These are phyloP conservation scores for Melanopsichium pennsylvanicum DNA, from an alignment of 1,284 basidiomycete genomes.

Conservation along the genomic window DNA sequence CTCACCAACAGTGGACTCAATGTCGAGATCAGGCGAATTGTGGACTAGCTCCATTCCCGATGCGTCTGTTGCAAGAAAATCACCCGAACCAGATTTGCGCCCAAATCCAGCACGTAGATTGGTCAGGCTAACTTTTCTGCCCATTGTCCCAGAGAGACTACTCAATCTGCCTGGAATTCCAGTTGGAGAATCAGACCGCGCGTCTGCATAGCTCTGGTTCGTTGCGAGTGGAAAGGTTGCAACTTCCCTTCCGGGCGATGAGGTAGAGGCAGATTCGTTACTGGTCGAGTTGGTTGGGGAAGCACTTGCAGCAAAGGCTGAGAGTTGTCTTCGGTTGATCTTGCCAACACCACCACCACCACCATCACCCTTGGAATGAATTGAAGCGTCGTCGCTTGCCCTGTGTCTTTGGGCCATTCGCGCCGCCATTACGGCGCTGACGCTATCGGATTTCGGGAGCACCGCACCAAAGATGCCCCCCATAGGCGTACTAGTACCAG, in stretches of 20 bases:
- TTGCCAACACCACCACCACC: constrained; percentile 6
- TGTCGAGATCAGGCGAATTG: constrained; percentile 7
- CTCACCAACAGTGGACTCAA: neutral
- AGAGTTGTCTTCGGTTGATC: constrained; percentile 14
- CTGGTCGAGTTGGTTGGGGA: neutral
- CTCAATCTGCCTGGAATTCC: constrained; percentile 30
- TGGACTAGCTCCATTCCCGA: constrained; percentile 25
- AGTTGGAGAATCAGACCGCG: no score
- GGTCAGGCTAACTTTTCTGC: constrained; percentile 26
- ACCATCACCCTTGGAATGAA: neutral
- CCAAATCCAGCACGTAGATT: constrained; percentile 23
- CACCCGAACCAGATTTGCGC: constrained; percentile 3
- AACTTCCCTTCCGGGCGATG: neutral
- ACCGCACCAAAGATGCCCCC: constrained; percentile 23
- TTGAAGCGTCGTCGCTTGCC: constrained; percentile 17
- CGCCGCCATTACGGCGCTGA: constrained; percentile 13
- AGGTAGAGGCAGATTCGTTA: neutral
- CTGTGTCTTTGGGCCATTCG: constrained; percentile 24
- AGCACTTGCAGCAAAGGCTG: constrained; percentile 13
- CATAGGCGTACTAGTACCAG: constrained; percentile 16
- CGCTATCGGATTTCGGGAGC: constrained; percentile 7
- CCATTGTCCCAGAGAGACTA: constrained; percentile 18
- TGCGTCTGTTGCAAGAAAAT: constrained; percentile 6
- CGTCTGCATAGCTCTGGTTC: no score
- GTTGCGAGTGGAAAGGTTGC: neutral